Base-by-base conservation (phyloP, 129 eudicot genomes). In the Oenanthe sinensis region DNA sequence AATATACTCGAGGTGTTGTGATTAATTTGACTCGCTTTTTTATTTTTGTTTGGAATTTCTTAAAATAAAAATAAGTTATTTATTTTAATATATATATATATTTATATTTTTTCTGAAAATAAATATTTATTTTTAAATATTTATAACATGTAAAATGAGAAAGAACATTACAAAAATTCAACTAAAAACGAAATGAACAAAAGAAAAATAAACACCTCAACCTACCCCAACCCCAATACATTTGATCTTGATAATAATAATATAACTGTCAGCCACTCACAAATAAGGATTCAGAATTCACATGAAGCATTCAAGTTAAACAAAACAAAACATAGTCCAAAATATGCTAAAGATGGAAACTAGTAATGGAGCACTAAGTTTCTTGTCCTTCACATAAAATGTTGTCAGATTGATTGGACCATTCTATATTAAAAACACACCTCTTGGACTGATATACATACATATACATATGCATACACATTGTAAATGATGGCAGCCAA, bases 341-440 rank as follows among this genome's bases (percentile, higher is more conserved):
- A 65, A 26, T 1, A n/a, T 65, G 40, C 40, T 28, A 30, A 14
- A 26, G 17, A 28, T 11, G 26, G 26, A 55, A 55, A 28, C 36
- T 55, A 20, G 36, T 33, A 55, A 68, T 39, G 45, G 45, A 36
- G 75, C 76, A 43, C 22, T 43, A 43, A 72, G 39, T 72, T 22
- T 9, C 8, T 44, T 10, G 76, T 72, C 39, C 76, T 71, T 71
- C 16, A 72, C 37, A 43, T n/a, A 54, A 72, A 72, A 0, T 39
- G 36, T 2, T 17, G 76, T 44, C 50, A n/a, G 36, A 70, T 39
- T 70, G 76, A 44, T 44, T 40, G 52, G 55, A 72, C 76, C 76
- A 44, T 43, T 22, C 37, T 43, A 3, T 4, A 43, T 4, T 44
- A 72, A 72, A 43, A 12, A 20, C 54, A 72, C 76, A 72, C 14